A percentile compares a stretch with the other conserved stretches of the same genome.
phyloP scores from a whole-genome alignment of 371 early-diverging fungal genomes.

The Fennellomyces sp. region DNA sequence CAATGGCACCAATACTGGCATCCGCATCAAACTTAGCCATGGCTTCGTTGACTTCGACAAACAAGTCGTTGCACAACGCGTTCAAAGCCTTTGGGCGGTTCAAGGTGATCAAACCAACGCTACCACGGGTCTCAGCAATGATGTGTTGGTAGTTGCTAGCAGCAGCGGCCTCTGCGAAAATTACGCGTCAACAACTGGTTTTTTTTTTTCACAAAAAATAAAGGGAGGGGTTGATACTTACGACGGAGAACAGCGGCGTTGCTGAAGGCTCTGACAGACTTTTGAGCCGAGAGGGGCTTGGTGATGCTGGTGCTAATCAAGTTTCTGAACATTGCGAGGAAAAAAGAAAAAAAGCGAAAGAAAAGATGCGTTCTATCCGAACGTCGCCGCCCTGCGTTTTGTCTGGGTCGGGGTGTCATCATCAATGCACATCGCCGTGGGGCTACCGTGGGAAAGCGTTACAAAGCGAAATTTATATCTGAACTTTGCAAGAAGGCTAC shows the following conservation, averaged over 20 bases:
- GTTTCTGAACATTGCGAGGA: slow-evolving; percentile 39
- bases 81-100: slow-evolving; percentile 97
- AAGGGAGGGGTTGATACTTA: slow-evolving; percentile 20
- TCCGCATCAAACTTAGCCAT: slow-evolving; percentile 81
- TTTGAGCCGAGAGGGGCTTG: slow-evolving; percentile 43
- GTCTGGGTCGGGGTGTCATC: slow-evolving; percentile 3
- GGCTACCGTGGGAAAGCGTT: neutral
- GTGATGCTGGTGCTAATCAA: slow-evolving; percentile 39
- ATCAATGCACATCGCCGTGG: slow-evolving; percentile 1
- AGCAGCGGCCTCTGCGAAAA: slow-evolving; percentile 33
- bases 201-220: neutral
- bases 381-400: neutral
- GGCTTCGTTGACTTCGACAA: slow-evolving; percentile 92
- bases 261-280: slow-evolving; percentile 37
- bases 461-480: neutral
- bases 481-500: too few relatives aligned
- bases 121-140: slow-evolving; percentile 77
- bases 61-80: slow-evolving; percentile 92
- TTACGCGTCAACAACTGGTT: neutral
- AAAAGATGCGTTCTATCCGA: neutral
- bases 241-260: slow-evolving; percentile 35
- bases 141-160: slow-evolving; percentile 64
- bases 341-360: slow-evolving; percentile 4
- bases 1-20: slow-evolving; percentile 84
- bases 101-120: slow-evolving; percentile 88